Evolutionary conservation across 2,329 filamentous ascomycete species (phyloP).

Genomic region (Pseudogymnoascus sp.): DNA sequence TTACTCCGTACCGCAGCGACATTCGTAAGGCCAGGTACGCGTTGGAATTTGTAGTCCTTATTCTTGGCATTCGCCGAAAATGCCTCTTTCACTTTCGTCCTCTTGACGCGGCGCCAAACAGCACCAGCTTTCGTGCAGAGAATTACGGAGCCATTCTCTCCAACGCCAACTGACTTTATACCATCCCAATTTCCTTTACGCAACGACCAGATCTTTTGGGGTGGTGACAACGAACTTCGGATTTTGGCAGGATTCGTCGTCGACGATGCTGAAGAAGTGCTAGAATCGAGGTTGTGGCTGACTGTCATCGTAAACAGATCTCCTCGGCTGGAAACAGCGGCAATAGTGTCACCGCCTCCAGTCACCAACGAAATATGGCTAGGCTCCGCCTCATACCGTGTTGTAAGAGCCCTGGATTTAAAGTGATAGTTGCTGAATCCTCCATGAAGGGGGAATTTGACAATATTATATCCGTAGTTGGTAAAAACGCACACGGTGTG

Average conservation of each 20-base stretch:
- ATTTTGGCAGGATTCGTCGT: conserved; percentile 93
- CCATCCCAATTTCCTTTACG: conserved; percentile 62
- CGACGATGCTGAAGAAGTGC: conserved; percentile 52
- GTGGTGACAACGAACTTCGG: conserved; percentile 61
- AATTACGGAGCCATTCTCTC: conserved; percentile 90
- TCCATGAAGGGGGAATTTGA: conserved; percentile 70
- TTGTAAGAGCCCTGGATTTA: conserved; percentile 56
- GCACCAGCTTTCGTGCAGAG: conserved; percentile 87
- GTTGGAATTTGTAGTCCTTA: conserved; percentile 93
- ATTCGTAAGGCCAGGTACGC: conserved; percentile 79
- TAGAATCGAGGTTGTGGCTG: conserved; percentile 57
- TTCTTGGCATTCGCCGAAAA: conserved; percentile 29
- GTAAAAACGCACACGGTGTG: conserved; percentile 90
- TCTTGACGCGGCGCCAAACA: conserved; percentile 82
- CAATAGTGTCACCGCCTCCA: conserved; percentile 84
- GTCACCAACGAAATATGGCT: conserved; percentile 70
- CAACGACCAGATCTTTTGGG: conserved; percentile 81
- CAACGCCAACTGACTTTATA: conserved; percentile 77
- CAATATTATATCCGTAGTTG: conserved; percentile 89
- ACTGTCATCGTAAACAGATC: conserved; percentile 83
- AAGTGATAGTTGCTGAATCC: conserved; percentile 64
- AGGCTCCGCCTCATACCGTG: conserved; percentile 54
- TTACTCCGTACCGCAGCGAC: conserved; percentile 81
- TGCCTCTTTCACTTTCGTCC: conserved; percentile 69
- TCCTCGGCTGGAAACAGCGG: conserved; percentile 73